Evolutionary conservation across 139 green algal species (phyloP).

Genomic region (Marvania coccoides): DNA sequence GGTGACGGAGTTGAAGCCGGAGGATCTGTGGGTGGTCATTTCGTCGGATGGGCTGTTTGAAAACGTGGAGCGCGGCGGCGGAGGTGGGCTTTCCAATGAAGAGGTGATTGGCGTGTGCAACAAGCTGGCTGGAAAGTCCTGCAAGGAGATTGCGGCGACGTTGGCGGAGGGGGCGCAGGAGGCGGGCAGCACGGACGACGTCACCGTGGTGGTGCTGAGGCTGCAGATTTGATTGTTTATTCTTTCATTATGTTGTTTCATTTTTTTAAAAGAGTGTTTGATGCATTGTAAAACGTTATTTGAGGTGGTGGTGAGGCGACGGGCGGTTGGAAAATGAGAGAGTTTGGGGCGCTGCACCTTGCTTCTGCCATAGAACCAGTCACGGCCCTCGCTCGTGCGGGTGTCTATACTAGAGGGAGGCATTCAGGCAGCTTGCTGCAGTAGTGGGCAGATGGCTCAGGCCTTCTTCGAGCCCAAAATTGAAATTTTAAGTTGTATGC

Average conservation of each 20-base stretch:
- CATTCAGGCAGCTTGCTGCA: no score
- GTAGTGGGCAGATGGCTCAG: no score
- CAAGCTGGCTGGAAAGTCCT: neutral
- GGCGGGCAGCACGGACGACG: conserved; percentile 69
- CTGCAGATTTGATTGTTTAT: conserved; percentile 15
- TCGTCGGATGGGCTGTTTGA: conserved; percentile 79
- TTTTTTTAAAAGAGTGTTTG: no score
- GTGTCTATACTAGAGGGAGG: no score
- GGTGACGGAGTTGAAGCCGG: conserved; percentile 43
- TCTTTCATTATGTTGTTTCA: neutral
- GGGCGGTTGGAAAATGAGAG: no score
- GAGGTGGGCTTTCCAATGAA: conserved; percentile 73
- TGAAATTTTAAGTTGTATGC: no score
- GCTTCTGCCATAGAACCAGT: no score
- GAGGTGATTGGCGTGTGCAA: conserved; percentile 30
- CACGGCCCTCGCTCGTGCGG: no score
- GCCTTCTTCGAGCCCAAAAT: no score
- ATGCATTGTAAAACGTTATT: no score
- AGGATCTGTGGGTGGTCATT: conserved; percentile 71
- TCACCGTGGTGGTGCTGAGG: conserved; percentile 55
- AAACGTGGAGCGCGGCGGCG: conserved; percentile 77
- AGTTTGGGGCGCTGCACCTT: no score
- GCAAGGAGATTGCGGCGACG: conserved; percentile 24
- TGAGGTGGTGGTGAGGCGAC: no score
- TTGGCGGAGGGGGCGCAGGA: conserved; percentile 41